Conservation (phyloP, 768 basidiomycete genomes). For the Boletus tomentosulus region DNA sequence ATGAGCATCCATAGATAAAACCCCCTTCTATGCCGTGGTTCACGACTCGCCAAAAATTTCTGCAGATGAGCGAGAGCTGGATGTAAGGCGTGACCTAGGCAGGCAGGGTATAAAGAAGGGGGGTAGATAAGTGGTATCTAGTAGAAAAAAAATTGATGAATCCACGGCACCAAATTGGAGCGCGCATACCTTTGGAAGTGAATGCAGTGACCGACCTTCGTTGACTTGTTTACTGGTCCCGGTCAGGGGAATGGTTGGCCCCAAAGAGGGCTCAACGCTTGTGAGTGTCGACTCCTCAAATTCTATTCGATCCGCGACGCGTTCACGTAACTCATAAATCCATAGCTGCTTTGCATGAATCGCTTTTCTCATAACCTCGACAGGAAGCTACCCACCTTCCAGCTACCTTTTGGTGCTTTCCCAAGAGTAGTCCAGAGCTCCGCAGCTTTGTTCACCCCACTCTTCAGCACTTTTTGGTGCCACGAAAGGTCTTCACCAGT, state of each 20-base stretch:
- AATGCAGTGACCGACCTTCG: slow-evolving; percentile 8
- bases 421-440: slow-evolving; percentile 66
- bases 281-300: slow-evolving; percentile 80
- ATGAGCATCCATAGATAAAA: slow-evolving; percentile 63
- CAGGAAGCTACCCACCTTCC: slow-evolving; percentile 54
- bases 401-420: slow-evolving; percentile 56
- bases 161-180: not conserved
- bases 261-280: slow-evolving; percentile 64
- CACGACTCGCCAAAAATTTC: slow-evolving; percentile 48
- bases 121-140: slow-evolving; percentile 51
- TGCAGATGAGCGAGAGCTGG: slow-evolving; percentile 45
- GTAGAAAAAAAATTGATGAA: not conserved
- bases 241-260: slow-evolving; percentile 42
- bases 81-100: slow-evolving; percentile 27
- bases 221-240: slow-evolving; percentile 13
- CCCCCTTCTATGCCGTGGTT: slow-evolving; percentile 61
- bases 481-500: slow-evolving; percentile 28
- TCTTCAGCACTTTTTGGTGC: slow-evolving; percentile 34
- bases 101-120: slow-evolving; percentile 52
- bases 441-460: slow-evolving; percentile 48
- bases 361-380: slow-evolving; percentile 4
- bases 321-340: slow-evolving; percentile 61
- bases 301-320: slow-evolving; percentile 64
- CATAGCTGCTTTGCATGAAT: slow-evolving; percentile 41
- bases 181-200: slow-evolving; percentile 11